A percentile compares a stretch with the other conserved stretches of the same genome.
Evolutionary conservation across 495 filamentous ascomycete species (phyloP).

Genomic region (Penicillium ochrochloron): DNA sequence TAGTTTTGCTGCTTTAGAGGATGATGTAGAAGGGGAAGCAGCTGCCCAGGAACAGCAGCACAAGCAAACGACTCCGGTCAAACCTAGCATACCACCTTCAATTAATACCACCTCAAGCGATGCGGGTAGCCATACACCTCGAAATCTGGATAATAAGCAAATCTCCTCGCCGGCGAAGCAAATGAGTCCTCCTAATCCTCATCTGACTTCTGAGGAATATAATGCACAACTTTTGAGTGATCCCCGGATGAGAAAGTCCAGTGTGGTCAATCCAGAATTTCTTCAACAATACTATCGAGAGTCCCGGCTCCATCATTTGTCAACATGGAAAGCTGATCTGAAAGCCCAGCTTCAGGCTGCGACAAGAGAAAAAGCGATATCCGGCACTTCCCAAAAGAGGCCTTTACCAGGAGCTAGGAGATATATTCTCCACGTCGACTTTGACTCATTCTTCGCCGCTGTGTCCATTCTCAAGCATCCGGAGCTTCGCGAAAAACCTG

Average conservation of each 20-base stretch:
- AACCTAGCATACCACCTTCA: neutral
- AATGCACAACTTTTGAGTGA: conserved; percentile 82
- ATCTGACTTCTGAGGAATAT: conserved; percentile 86
- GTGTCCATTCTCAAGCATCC: conserved; percentile 82
- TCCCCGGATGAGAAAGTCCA: conserved; percentile 80
- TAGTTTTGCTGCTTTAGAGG: conserved; percentile 39
- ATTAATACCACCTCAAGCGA: neutral
- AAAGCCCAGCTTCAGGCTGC: conserved; percentile 84
- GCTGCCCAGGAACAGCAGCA: neutral
- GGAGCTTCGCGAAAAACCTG: conserved; percentile 77
- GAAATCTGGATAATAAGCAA: conserved; percentile 11
- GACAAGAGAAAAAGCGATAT: conserved; percentile 67
- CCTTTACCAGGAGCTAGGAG: conserved; percentile 63
- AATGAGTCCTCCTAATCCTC: conserved; percentile 33
- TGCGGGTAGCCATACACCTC: neutral
- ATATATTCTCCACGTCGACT: conserved; percentile 95
- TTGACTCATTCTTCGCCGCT: conserved; percentile 96
- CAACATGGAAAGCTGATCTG: conserved; percentile 91
- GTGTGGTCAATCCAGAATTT: conserved; percentile 88
- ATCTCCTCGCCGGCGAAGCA: conserved; percentile 15
- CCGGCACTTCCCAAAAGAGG: conserved; percentile 54
- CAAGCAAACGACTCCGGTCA: neutral
- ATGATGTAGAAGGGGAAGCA: neutral
- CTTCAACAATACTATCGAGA: conserved; percentile 92
- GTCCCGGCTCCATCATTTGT: conserved; percentile 91